Conservation (phyloP, 2,329 filamentous ascomycete species). For the Aspergillus neoniger region DNA sequence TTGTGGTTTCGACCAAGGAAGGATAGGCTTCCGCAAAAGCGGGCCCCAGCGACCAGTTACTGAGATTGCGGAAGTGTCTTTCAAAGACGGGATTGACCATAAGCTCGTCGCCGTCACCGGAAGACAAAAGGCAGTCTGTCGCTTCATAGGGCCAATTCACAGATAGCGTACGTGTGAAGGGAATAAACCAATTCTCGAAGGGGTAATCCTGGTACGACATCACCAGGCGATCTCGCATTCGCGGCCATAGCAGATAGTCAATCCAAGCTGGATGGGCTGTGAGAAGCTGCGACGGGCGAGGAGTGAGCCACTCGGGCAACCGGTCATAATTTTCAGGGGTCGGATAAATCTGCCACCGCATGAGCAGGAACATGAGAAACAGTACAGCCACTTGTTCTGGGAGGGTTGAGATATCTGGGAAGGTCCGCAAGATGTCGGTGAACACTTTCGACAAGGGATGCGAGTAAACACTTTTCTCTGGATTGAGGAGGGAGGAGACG, state of each 20-base stretch:
- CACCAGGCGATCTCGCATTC: constrained; percentile 69
- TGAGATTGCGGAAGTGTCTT: constrained; percentile 69
- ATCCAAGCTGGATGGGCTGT: constrained; percentile 76
- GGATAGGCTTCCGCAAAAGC: constrained; percentile 69
- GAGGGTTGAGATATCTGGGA: constrained; percentile 74
- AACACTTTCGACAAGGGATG: constrained; percentile 83
- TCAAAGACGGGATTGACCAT: constrained; percentile 87
- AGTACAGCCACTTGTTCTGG: constrained; percentile 81
- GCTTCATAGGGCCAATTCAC: constrained; percentile 85
- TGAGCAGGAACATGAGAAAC: constrained; percentile 82
- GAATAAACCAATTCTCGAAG: constrained; percentile 82
- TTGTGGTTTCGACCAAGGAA: constrained; percentile 47
- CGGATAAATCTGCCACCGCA: constrained; percentile 82
- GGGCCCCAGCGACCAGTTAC: constrained; percentile 80
- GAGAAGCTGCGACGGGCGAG: constrained; percentile 66
- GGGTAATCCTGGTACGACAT: constrained; percentile 57
- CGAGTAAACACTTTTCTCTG: constrained; percentile 60
- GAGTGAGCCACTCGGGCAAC: constrained; percentile 71
- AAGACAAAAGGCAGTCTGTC: constrained; percentile 66
- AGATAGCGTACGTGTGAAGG: constrained; percentile 73
- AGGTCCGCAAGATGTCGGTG: constrained; percentile 81
- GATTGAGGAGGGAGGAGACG: constrained; percentile 76
- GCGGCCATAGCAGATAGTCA: constrained; percentile 78
- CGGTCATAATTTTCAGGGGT: constrained; percentile 77
- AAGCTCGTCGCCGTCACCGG: constrained; percentile 59